phyloP scores from a whole-genome alignment of 345 rosid genomes.

The thale cress (Arabidopsis thaliana) region DNA sequence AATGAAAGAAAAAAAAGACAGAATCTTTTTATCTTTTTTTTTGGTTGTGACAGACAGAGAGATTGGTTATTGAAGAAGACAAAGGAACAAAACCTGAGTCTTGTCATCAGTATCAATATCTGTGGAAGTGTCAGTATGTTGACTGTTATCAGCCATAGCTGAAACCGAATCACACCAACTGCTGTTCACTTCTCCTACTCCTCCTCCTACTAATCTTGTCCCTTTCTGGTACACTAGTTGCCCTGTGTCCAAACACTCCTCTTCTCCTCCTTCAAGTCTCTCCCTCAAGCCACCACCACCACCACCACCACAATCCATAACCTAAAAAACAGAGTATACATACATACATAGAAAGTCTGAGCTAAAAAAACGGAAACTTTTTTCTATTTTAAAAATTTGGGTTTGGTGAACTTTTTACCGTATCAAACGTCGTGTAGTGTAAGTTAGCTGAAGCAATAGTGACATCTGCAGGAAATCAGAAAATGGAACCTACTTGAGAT shows the following conservation, averaged over 20 bases:
- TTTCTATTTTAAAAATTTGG: conserved; percentile 25
- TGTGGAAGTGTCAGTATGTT: conserved; percentile 95
- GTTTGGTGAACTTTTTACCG: conserved; percentile 54
- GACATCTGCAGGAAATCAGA: conserved; percentile 60
- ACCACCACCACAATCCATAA: conserved; percentile 36
- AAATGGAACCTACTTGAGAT: conserved; percentile 57
- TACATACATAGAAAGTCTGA: conserved; percentile 1
- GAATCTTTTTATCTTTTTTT: conserved; percentile 16
- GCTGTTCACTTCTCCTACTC: conserved; percentile 59
- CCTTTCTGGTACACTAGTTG: conserved; percentile 61
- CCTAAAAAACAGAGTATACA: conserved; percentile 36
- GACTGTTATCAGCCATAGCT: conserved; percentile 82
- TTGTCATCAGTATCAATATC: conserved; percentile 88
- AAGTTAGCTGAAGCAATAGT: conserved; percentile 60
- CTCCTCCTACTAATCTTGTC: conserved; percentile 50
- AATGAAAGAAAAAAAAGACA: conserved; percentile 21
- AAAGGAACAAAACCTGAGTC: conserved; percentile 65
- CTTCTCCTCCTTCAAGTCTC: conserved; percentile 48
- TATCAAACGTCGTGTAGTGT: conserved; percentile 62
- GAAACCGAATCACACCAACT: conserved; percentile 77
- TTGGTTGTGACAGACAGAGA: conserved; percentile 10
- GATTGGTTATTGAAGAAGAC: conserved; percentile 39
- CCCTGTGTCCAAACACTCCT: conserved; percentile 71
- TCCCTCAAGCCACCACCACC: conserved; percentile 52
- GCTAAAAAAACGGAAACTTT: background rate